Conservation (phyloP, 2,329 filamentous ascomycete species). For the Diplodia sapinea region DNA sequence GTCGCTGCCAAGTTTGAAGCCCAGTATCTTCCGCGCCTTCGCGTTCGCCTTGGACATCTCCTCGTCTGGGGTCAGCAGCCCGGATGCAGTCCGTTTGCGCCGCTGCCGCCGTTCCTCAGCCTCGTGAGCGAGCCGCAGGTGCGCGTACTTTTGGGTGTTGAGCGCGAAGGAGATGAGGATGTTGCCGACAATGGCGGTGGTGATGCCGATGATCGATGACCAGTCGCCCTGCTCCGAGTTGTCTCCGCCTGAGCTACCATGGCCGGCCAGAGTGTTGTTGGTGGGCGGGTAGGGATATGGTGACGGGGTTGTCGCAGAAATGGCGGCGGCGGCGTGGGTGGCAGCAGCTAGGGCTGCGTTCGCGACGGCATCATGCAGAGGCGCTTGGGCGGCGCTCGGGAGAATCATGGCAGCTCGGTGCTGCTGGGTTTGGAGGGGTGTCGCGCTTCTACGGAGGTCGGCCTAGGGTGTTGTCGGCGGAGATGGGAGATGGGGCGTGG, state of each 20-base stretch:
- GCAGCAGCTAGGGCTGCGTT: conserved; percentile 4
- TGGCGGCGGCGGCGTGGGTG: conserved; percentile 7
- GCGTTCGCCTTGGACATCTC: conserved; percentile 18
- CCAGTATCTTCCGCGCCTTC: conserved; percentile 30
- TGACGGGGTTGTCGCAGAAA: neutral
- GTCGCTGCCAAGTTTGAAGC: conserved; percentile 29
- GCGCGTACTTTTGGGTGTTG: conserved; percentile 95
- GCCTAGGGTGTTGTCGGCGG: neutral
- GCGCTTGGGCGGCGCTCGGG: conserved; percentile 25
- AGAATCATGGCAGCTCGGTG: conserved; percentile 24
- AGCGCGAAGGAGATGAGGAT: conserved; percentile 92
- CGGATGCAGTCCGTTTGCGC: neutral
- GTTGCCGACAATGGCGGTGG: conserved; percentile 91
- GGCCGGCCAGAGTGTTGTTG: neutral
- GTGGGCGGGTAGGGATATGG: neutral
- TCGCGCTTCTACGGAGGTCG: neutral
- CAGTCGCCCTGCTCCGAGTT: conserved; percentile 54
- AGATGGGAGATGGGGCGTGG: neutral
- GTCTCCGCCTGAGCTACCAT: neutral
- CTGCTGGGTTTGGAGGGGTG: neutral
- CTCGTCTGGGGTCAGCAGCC: conserved; percentile 14
- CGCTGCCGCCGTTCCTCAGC: conserved; percentile 56
- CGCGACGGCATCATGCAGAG: conserved; percentile 23
- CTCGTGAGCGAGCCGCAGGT: conserved; percentile 80
- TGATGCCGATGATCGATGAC: conserved; percentile 93